Evolutionary conservation across 768 basidiomycete species (phyloP), one percentile per base, ranked within the genome.

Genomic region (Chalciporus chontae): DNA sequence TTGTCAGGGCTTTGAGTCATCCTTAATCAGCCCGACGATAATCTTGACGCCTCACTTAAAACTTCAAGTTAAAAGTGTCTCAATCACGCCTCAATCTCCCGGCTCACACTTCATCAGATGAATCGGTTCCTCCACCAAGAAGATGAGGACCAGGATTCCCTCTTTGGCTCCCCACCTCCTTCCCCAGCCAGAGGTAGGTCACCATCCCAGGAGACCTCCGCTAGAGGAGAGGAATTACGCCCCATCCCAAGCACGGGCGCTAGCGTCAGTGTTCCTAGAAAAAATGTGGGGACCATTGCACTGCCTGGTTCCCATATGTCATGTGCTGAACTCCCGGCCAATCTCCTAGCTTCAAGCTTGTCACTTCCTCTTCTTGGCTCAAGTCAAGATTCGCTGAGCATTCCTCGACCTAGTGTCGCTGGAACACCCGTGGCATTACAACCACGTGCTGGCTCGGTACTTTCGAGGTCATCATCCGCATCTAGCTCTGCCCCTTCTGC

Each of bases 281-380:
- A 58, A 68, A 90, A 91, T 80, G 89, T 91, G 88, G 88, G 87
- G 88, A 85, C 88, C 87, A 90, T 90, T 90, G 89, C 89, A 90
- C 89, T 90, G 88, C 87, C 87, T 90, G 89, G 88, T 81, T 87
- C 87, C 87, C 88, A 86, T 75, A 77, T 68, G 67, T 69, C 74
- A 70, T 76, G 75, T 87, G 86, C 86, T 90, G 85, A 90, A 90
- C 77, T 84, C 73, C 79, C 87, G 73, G 77, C 84, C 76, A 73
- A 81, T 76, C 82, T 84, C 81, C 70, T 84, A 88, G 87, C 81
- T 75, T 77, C 76, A 73, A 76, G 78, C 69, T 72, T 75, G 71
- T 50, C 62, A 37, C 39, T 41, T 44, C 21, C 53, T 15, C 44
- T 32, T 40, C 45, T 45, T 19, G 31, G 40, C 21, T 50, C 56